Base-by-base conservation (phyloP, 2,329 filamentous ascomycete species). In the Colletotrichum magnum region DNA sequence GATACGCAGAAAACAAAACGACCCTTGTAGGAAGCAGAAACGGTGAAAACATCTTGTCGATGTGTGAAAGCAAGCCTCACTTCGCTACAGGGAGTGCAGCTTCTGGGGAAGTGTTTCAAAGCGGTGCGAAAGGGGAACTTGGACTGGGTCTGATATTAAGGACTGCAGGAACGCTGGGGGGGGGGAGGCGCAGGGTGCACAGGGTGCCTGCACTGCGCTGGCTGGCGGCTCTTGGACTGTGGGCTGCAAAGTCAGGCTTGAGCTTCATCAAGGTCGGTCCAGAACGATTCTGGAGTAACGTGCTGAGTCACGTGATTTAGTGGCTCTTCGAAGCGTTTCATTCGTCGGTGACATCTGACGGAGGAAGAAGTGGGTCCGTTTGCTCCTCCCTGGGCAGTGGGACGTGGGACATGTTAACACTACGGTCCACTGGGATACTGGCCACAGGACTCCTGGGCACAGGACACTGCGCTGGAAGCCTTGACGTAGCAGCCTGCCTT, bases 401-500 rank as follows among this genome's bases (percentile, higher is more conserved):
- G 21, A 47, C 24, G 26, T 32, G 47, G 26, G 26, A 60, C 28
- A 54, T 54, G 53, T 52, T 58, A 36, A 36, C 32, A 36, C 32
- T 10, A 36, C 10, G 57, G 48, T 50, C 48, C 21, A 54, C 48
- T 43, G 50, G 57, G 52, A 59, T 47, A 52, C 36, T 60, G 58
- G 36, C 15, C 59, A 52, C 47, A 64, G 54, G 60, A 64, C 65
- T 52, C 32, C 54, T 65, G 61, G 61, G 48, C 50, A 59, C 65
- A 58, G 52, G 52, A 64, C 54, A 59, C 36, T 50, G 62, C 66
- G 52, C 66, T 69, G 60, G 61, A 66, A 67, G 26, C 57, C 68
- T 70, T 70, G 68, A 70, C 68, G 68, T 70, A 68, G 68, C 57
- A 63, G 68, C 68, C 64, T 70, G 64, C 68, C 64, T 68, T 58